Evolutionary conservation across 2,329 filamentous ascomycete genomes (phyloP), one percentile per base, ranked within the genome.

Genomic region (Chalaropsis thielavioides): DNA sequence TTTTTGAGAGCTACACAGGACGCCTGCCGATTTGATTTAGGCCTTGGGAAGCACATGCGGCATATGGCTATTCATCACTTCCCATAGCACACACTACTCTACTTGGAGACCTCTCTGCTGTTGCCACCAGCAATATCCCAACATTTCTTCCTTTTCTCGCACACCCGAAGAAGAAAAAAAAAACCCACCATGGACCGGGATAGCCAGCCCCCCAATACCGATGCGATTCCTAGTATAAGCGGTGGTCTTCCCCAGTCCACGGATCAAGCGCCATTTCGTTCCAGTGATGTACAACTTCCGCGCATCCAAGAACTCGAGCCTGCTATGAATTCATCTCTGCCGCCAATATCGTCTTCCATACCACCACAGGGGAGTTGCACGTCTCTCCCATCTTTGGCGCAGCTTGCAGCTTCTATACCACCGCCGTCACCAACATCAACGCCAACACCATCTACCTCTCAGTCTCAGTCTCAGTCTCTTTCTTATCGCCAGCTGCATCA

Each of bases 221-320:
- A 54, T 56, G 46, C 63, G 27, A 46, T 22, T 31, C 63, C 27
- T n/a, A 38, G 38, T 19, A 61, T 38, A 15, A 38, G 41, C 58
- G 43, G 49, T 17, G 35, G 43, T 27, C 62, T 65, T 35, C 41
- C 51, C 43, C 56, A 60, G 54, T 31, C 63, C 49, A 27, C 49
- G 51, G 41, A 22, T 6, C 10, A 10, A 35, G 24, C 27, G 54
- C 15, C 24, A 17, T 58, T 15, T 11, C 54, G 31, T 11, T 58
- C 54, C 10, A 58, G 17, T 38, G 61, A 66, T 17, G 6, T 64
- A 10, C 63, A 59, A 15, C 49, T 64, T n/a, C 66, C 66, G 49
- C 59, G 62, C 19, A 64, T 67, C 35, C 58, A 62, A 46, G 63
- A 62, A 49, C 61, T 67, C 43, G 63, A 64, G 10, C 41, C 63